Evolutionary conservation across 805 yeast genomes (phyloP), one percentile per base, ranked within the genome.

Genomic region (Candida taoyuanica): DNA sequence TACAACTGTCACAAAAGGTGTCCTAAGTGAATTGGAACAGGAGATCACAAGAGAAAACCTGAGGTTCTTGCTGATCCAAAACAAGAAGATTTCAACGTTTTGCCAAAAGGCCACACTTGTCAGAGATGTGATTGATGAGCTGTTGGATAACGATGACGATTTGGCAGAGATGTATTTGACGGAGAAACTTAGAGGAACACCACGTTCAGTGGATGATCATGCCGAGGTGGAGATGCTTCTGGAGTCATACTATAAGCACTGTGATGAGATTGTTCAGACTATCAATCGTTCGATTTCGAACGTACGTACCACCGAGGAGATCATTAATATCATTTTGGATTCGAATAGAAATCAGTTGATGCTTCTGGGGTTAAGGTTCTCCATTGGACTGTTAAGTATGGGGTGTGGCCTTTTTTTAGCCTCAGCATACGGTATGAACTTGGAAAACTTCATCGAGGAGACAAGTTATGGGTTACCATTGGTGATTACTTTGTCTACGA

Each of bases 371-470:
- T 67, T 93, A 40, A 73, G 83, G 50, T 86, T 87, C 58, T 81
- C 93, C 35, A 78, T 87, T 18, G 93, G 95, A 0, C 70, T 94
- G 40, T 64, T 93, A 25, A 81, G 95, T 4, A 66, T 89, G 53
- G 95, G 95, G 2, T 74, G 81, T 13, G 82, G 93, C 1, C 65
- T 94, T 32, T 85, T 85, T 48, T 58, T 86, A 13, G 93, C 95
- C 2, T 83, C 96, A 0, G 65, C 87, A 9, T 93, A 89, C 60
- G 99, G 99, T 25, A 93, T 93, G 98, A 93, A 93, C 61, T 66
- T 93, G 58, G 86, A 84, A 54, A 93, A 91, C 62, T 88, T 85
- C 55, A 80, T 93, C 17, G 99, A 93, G 58, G 95, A 88, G 40
- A 65, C 78, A 2, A 72, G 74, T 39, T 70, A 72, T 46, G 96